Percentiles rank a stretch among this genome's conserved stretches.
These are phyloP conservation scores for Corylus americana DNA, from an alignment of 306 rosid species.

Conservation along the genomic window DNA sequence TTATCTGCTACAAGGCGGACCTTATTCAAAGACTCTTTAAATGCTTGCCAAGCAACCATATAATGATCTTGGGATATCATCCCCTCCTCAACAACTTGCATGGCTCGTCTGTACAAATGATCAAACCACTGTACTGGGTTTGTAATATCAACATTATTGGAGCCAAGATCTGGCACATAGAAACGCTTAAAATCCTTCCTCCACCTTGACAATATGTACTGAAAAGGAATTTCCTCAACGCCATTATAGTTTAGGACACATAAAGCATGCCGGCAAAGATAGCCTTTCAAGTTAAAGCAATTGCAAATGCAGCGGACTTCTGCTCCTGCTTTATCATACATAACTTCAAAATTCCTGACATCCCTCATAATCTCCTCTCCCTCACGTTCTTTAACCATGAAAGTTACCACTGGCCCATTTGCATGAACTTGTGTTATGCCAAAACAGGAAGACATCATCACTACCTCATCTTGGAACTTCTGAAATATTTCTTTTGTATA, in stretches of 20 bases:
- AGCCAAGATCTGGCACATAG: conserved; percentile 68
- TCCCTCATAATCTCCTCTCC: conserved; percentile 56
- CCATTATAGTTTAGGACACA: conserved; percentile 77
- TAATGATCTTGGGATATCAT: conserved; percentile 83
- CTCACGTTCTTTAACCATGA: conserved; percentile 62
- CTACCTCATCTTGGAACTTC: conserved; percentile 81
- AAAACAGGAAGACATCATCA: conserved; percentile 73
- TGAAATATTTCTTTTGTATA: conserved; percentile 68
- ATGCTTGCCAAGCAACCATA: conserved; percentile 85
- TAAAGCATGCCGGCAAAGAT: conserved; percentile 85
- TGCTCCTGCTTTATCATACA: conserved; percentile 70
- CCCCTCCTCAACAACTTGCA: conserved; percentile 92
- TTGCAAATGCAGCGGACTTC: conserved; percentile 80
- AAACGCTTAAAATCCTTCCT: conserved; percentile 85
- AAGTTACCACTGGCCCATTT: conserved; percentile 60
- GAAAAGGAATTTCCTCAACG: conserved; percentile 82
- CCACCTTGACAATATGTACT: conserved; percentile 80
- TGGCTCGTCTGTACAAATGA: conserved; percentile 87
- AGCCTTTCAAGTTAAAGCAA: conserved; percentile 90
- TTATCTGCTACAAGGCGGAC: conserved; percentile 74
- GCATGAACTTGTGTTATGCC: conserved; percentile 61
- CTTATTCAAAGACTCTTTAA: conserved; percentile 84
- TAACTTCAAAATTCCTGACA: conserved; percentile 60
- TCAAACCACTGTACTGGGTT: conserved; percentile 96
- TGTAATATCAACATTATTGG: conserved; percentile 65